These are phyloP conservation scores for Exidia glandulosa DNA, from an alignment of 768 basidiomycete genomes.

Conservation along the genomic window DNA sequence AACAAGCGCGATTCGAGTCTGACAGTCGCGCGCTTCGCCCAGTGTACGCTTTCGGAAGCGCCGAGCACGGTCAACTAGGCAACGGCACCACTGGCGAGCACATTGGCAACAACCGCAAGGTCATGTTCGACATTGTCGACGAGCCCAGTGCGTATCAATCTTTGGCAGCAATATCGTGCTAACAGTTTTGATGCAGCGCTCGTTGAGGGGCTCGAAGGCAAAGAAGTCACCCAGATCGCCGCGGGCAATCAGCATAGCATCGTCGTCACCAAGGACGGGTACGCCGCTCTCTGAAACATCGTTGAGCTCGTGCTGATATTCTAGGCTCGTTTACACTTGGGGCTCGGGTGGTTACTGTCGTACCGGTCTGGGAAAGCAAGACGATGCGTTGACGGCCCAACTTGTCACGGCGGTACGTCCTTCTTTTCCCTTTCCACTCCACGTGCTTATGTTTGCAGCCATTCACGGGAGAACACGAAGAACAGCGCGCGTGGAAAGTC, in stretches of 20 bases:
- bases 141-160: constrained; percentile 40
- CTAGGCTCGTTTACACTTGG: constrained; percentile 71
- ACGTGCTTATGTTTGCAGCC: background rate
- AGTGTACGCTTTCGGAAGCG: constrained; percentile 88
- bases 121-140: constrained; percentile 65
- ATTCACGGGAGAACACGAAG: background rate
- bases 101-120: constrained; percentile 76
- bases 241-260: constrained; percentile 83
- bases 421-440: background rate
- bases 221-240: constrained; percentile 69
- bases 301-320: background rate
- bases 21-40: constrained; percentile 2
- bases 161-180: background rate
- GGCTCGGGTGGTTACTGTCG: constrained; percentile 89
- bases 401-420: constrained; percentile 60
- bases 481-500: constrained; percentile 49
- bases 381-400: constrained; percentile 70
- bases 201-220: constrained; percentile 65
- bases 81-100: constrained; percentile 91
- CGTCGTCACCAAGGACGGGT: constrained; percentile 72
- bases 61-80: constrained; percentile 86
- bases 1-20: too few species aligned
- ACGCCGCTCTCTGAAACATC: too few species aligned
- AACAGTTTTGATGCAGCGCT: constrained; percentile 39
- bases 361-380: constrained; percentile 78